These are phyloP conservation scores for Pichia inconspicua DNA, from an alignment of 1,139 yeast species.

Conservation along the genomic window DNA sequence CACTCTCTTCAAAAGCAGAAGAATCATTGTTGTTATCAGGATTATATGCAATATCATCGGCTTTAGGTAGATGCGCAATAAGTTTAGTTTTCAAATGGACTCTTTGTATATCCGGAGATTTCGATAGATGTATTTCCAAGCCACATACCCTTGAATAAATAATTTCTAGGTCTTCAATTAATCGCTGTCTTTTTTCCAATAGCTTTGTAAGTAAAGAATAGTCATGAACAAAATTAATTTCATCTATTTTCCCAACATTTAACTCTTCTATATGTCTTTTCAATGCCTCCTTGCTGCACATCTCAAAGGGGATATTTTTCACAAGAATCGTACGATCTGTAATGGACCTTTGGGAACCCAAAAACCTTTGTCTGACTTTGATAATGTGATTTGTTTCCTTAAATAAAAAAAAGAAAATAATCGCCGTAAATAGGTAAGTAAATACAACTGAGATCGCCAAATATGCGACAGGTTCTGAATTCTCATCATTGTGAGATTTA, in stretches of 20 bases:
- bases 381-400: slow-evolving; percentile 69
- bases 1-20: slow-evolving; percentile 2
- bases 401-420: slow-evolving; percentile 57
- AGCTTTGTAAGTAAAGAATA: slow-evolving; percentile 43
- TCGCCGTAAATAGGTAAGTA: slow-evolving; percentile 74
- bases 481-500: slow-evolving; percentile 10
- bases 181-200: slow-evolving; percentile 31
- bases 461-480: slow-evolving; percentile 25
- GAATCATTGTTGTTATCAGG: slow-evolving; percentile 4
- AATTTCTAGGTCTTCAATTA: slow-evolving; percentile 37
- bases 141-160: slow-evolving; percentile 41
- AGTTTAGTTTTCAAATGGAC: slow-evolving; percentile 10
- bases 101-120: slow-evolving; percentile 5
- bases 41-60: slow-evolving; percentile 15
- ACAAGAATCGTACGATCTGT: slow-evolving; percentile 85
- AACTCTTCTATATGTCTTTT: slow-evolving; percentile 51
- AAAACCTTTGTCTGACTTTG: slow-evolving; percentile 69
- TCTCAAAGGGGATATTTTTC: slow-evolving; percentile 36
- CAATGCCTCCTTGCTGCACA: slow-evolving; percentile 37
- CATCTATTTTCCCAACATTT: slow-evolving; percentile 53
- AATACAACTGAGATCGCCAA: slow-evolving; percentile 78
- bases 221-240: slow-evolving; percentile 48
- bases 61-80: slow-evolving; percentile 10
- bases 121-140: slow-evolving; percentile 30
- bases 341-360: slow-evolving; percentile 83